Evolutionary conservation across 2,329 filamentous ascomycete genomes (phyloP), one percentile per base, ranked within the genome.

Genomic region (Sphaerulina musiva): DNA sequence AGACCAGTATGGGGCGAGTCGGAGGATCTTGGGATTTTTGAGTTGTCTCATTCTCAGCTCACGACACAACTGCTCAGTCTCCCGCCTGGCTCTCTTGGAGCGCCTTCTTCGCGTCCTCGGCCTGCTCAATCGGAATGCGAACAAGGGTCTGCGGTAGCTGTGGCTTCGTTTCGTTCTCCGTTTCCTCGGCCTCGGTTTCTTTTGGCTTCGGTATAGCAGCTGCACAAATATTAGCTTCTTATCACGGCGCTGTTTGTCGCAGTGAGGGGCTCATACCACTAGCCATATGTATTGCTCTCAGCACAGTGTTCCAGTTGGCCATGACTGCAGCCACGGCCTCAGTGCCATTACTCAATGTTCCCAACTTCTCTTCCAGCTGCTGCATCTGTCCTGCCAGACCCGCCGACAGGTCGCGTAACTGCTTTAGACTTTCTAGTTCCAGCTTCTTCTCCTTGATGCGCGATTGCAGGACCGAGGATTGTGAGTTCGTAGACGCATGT

Each of bases 261-360:
- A 86, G 80, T 23, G 91, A 75, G 52, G 80, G 86, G 82, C 66
- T 78, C 49, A 46, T 46, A 91, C 87, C 80, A 56, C 86, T 91
- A 58, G 89, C 89, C 86, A 93, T 91, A 66, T 86, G 86, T 66
- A 95, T 91, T 41, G 87, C 87, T 60, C 86, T 79, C 56, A 95
- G 78, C 60, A 95, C 88, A 64, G 89, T 91, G 70, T 91, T 86
- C 89, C 89, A 95, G 69, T 93, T 95, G 50, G 85, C 81, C 68
- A 95, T 76, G 20, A 95, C 88, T n/a, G 85, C 80, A 39, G 89
- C 88, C 65, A 95, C 89, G 56, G 86, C 87, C 80, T 93, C 87
- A 31, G 89, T 93, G 11, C 89, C 89, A 63, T 90, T 83, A 1
- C 86, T 87, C 26, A 95, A 72, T 0, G 88, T 95, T 11, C 79